Base-by-base conservation (phyloP, 106 monocot species). In the Amphibolis antarctica region DNA sequence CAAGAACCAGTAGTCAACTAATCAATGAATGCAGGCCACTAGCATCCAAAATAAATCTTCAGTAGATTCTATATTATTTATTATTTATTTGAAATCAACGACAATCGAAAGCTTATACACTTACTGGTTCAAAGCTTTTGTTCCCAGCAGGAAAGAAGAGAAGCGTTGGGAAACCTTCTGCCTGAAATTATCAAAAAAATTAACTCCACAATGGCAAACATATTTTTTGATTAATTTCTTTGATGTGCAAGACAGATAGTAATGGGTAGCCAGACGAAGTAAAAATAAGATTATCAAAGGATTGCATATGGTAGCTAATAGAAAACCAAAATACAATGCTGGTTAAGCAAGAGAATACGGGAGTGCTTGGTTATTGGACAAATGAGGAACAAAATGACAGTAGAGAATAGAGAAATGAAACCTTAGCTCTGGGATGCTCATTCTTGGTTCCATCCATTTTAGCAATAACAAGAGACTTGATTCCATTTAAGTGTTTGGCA, bases 391-490 rank as follows among this genome's bases (percentile, higher is more conserved):
- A 49, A 14, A 14, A 17, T 14, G 3, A 46, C 54, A 55, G 6
- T 19, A 21, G 48, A 58, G 46, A 30, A 21, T 66, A 56, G 36
- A 36, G 53, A 74, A 20, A 64, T 22, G 55, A 62, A 22, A 96
- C 96, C 96, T 87, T 79, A 27, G 84, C 90, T 57, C 96, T 84
- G 26, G 96, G 89, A 49, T 98, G 96, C 63, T 98, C 96, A 70
- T 98, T 98, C 44, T 78, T 75, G 28, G 96, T 90, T 46, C 96
- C 96, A 66, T 98, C 90, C 96, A 98, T 90, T 74, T 98, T 98
- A 10, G 96, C 86, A 27, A 98, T 86, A 48, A 98, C 74, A 54
- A 98, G 76, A 52, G 96, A 98, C 5, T 80, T 74, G 48, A 98
- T 79, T 12, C 78, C 71, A 9, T 74, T 71, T 3, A 98, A 61